Evolutionary conservation across 2,329 filamentous ascomycete genomes (phyloP), one percentile per base, ranked within the genome.

Genomic region (Diaporthe citri): DNA sequence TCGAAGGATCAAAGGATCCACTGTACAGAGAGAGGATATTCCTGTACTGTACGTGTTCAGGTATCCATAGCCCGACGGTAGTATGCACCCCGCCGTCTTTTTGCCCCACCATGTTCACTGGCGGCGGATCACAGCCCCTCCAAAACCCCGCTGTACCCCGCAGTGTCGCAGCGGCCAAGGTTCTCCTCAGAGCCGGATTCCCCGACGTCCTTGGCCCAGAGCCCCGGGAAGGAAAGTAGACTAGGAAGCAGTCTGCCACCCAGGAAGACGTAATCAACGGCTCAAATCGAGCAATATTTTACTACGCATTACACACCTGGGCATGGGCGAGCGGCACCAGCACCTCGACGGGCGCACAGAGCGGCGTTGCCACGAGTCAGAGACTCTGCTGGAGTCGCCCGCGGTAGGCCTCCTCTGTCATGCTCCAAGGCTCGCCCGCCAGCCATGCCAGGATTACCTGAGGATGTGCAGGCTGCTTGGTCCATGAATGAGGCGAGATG

Each of bases 131-230:
- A 8, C 64, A 55, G 64, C 48, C 64, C 64, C 64, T 55, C 64
- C 64, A 55, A 39, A 15, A 52, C 64, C 64, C 64, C 64, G n/a
- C 64, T 52, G 48, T 69, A 69, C 64, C 64, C 64, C 64, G 46
- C 64, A 55, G 22, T 39, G 64, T 55, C 8, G 48, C 46, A 9
- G 64, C 34, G 48, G 64, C 6, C 48, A 34, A 69, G 48, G 46
- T 55, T 41, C 64, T 41, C 64, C n/a, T 55, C n/a, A 4, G 20
- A 55, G 48, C 64, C 64, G 64, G 64, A 67, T 52, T 67, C 64
- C 64, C 64, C 64, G 64, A 69, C 64, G 46, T 69, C 20, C 64
- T 52, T 39, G 64, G 64, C 64, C 64, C 64, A 69, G 64, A 69
- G 64, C 48, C 48, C 48, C 64, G 64, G 64, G 48, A 41, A 28